phyloP scores from a whole-genome alignment of 225 moss, liverwort and hornwort genomes.

The Marchantia paleacea region DNA sequence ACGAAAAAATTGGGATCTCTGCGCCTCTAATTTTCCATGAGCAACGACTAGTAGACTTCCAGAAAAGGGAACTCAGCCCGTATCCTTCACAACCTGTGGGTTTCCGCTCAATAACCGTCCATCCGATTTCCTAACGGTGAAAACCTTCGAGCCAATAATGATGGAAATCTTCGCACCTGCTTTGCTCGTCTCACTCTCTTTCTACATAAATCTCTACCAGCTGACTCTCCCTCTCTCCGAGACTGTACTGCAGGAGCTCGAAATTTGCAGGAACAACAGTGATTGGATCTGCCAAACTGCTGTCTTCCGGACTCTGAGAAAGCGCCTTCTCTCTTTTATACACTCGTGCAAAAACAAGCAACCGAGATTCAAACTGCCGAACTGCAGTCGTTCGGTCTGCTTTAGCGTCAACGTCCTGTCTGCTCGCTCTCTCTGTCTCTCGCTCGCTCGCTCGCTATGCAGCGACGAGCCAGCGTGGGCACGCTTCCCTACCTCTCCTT shows the following conservation, averaged over 20 bases:
- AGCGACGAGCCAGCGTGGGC: not conserved
- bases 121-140: not conserved
- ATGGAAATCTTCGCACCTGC: not conserved
- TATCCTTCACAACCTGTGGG: not conserved
- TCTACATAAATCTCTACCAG: not conserved
- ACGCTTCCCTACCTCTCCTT: constrained; percentile 4
- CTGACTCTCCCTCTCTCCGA: not conserved
- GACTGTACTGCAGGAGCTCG: not conserved
- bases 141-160: not conserved
- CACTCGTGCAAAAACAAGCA: not conserved
- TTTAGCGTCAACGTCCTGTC: not conserved
- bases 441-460: not conserved
- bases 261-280: not conserved
- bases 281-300: not conserved
- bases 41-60: not conserved
- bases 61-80: not conserved
- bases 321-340: not conserved
- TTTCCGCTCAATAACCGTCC: constrained; percentile 1
- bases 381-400: not conserved
- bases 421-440: not conserved
- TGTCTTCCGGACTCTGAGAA: not conserved
- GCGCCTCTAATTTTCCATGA: not conserved
- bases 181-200: not conserved
- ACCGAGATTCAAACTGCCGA: not conserved
- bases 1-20: not conserved